A percentile compares a stretch with the other conserved stretches of the same genome.
These are phyloP conservation scores for Novymonas esmeraldas DNA, from an alignment of 208 protist genomes.

Conservation along the genomic window DNA sequence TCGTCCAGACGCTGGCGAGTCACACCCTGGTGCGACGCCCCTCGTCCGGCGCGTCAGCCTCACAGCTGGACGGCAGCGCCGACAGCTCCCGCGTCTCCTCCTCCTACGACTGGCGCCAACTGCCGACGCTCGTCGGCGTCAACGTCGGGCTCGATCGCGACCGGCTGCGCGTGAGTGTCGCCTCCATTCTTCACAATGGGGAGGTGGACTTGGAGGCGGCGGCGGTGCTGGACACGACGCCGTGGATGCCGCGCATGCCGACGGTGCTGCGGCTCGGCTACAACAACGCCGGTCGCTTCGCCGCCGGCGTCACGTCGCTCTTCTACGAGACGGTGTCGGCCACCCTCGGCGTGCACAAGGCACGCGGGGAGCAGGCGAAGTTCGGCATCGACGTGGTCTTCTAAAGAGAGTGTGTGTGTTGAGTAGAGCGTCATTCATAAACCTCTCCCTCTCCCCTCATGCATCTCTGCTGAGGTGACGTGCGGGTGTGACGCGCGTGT, in stretches of 20 bases:
- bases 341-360: slow-evolving; percentile 66
- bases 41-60: slow-evolving; percentile 7
- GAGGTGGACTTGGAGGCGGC: slow-evolving; percentile 67
- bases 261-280: slow-evolving; percentile 70
- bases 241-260: slow-evolving; percentile 56
- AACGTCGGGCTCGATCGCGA: slow-evolving; percentile 50
- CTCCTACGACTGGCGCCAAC: slow-evolving; percentile 52
- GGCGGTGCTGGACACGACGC: slow-evolving; percentile 55
- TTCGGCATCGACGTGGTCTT: slow-evolving; percentile 77
- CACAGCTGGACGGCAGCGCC: slow-evolving; percentile 21
- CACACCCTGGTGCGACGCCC: slow-evolving; percentile 25
- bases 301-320: slow-evolving; percentile 63
- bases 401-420: slow-evolving; percentile 38
- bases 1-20: slow-evolving; percentile 56
- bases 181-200: slow-evolving; percentile 74
- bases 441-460: neutral
- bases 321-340: slow-evolving; percentile 56
- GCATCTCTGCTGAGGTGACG: no score
- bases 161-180: slow-evolving; percentile 66
- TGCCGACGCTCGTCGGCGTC: slow-evolving; percentile 65
- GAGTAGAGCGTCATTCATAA: neutral
- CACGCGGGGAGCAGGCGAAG: slow-evolving; percentile 44
- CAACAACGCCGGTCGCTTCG: slow-evolving; percentile 65
- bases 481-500: no score
- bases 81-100: slow-evolving; percentile 10